Evolutionary conservation across 495 filamentous ascomycete species (phyloP).

Genomic region (Tetracladium setigerum): DNA sequence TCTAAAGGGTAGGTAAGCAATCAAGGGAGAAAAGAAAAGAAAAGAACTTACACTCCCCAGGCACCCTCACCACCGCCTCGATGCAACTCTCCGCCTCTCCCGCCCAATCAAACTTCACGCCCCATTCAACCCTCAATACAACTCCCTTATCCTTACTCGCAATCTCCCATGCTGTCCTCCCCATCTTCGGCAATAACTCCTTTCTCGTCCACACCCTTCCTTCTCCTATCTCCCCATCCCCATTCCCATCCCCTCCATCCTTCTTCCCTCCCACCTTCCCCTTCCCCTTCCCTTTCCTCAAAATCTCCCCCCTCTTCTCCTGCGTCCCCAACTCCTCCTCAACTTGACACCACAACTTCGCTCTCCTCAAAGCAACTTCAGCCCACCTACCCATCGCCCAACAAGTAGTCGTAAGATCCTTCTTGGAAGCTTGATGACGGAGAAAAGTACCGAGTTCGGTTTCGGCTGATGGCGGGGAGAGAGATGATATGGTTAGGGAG

Average conservation of each 20-base stretch:
- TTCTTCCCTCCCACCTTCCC: slow-evolving; percentile 12
- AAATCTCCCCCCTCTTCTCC: slow-evolving; percentile 18
- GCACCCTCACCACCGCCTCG: slow-evolving; percentile 34
- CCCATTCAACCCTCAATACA: slow-evolving; percentile 42
- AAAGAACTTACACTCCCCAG: slow-evolving; percentile 41
- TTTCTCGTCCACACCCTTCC: slow-evolving; percentile 10
- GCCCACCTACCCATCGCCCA: slow-evolving; percentile 50
- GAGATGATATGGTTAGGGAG: slow-evolving; percentile 29
- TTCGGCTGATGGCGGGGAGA: slow-evolving; percentile 30
- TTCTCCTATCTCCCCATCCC: slow-evolving; percentile 7
- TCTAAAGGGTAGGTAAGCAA: neutral
- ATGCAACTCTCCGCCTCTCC: slow-evolving; percentile 51
- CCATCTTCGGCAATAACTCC: slow-evolving; percentile 30
- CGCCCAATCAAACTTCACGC: slow-evolving; percentile 54
- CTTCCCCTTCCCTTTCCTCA: slow-evolving; percentile 18
- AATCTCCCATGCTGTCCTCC: slow-evolving; percentile 33
- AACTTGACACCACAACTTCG: slow-evolving; percentile 37
- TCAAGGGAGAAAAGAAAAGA: neutral
- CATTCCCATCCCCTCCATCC: slow-evolving; percentile 12
- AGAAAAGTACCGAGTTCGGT: slow-evolving; percentile 37
- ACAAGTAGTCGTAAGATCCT: slow-evolving; percentile 36
- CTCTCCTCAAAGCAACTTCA: slow-evolving; percentile 34
- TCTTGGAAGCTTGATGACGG: slow-evolving; percentile 18
- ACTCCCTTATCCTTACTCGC: slow-evolving; percentile 19
- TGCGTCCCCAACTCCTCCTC: slow-evolving; percentile 29